Evolutionary conservation across 1,139 yeast genomes (phyloP).

Genomic region (Saccharomycopsis crataegensis): DNA sequence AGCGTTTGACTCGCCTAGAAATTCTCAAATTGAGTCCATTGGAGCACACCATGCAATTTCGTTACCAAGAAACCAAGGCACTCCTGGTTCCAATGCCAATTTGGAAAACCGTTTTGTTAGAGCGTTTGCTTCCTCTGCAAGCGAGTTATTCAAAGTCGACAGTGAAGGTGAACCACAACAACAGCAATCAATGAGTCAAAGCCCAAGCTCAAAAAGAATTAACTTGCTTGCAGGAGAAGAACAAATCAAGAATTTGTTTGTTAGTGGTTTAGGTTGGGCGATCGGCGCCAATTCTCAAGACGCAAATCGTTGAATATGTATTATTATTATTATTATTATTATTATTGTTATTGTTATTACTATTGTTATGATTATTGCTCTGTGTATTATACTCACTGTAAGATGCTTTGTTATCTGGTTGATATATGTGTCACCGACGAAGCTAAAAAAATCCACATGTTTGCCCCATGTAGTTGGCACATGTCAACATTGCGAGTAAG

Average conservation of each 20-base stretch:
- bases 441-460: too few species aligned
- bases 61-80: neutral
- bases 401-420: too few species aligned
- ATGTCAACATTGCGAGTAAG: too few species aligned
- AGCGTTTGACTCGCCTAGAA: constrained; percentile 13
- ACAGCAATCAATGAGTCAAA: neutral
- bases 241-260: constrained; percentile 17
- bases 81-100: neutral
- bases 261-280: constrained; percentile 18
- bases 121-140: constrained; percentile 20
- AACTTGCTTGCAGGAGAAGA: constrained; percentile 15
- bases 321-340: neutral
- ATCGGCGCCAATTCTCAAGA: constrained; percentile 16
- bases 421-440: neutral
- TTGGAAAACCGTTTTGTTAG: constrained; percentile 17
- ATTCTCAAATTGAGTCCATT: constrained; percentile 8
- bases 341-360: neutral
- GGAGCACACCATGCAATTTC: neutral
- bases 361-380: too few species aligned
- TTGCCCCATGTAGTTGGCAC: too few species aligned
- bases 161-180: neutral
- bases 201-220: constrained; percentile 2
- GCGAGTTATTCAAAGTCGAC: constrained; percentile 16
- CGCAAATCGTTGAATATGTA: neutral
- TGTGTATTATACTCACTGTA: too few species aligned